phyloP scores from a whole-genome alignment of 495 filamentous ascomycete genomes.

The Lophiostoma macrostomum region DNA sequence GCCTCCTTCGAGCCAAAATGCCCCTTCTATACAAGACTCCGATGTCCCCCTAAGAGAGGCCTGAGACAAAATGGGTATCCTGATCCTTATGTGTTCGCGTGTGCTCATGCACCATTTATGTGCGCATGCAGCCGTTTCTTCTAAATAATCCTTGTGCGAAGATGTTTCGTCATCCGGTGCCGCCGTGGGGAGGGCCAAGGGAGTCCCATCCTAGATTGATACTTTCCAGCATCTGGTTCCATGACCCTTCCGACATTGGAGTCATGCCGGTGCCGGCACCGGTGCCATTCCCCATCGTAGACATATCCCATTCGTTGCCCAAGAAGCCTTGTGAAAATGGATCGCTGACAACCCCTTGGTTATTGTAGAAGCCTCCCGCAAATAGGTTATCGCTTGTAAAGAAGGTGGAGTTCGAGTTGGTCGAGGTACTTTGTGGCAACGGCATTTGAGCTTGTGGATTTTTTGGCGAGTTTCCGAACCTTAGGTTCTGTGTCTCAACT shows the following conservation, averaged over 20 bases:
- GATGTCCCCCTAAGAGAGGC: neutral
- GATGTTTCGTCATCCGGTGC: neutral
- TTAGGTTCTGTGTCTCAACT: slow-evolving; percentile 6
- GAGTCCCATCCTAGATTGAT: slow-evolving; percentile 30
- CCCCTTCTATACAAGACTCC: neutral
- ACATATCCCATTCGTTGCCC: slow-evolving; percentile 27
- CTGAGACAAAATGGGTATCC: slow-evolving; percentile 29
- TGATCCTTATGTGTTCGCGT: neutral
- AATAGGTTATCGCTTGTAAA: slow-evolving; percentile 20
- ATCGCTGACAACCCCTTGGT: neutral
- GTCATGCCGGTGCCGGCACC: slow-evolving; percentile 26
- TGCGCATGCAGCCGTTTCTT: neutral
- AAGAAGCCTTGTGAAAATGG: slow-evolving; percentile 19
- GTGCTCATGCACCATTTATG: too few species aligned
- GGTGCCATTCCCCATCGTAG: slow-evolving; percentile 2
- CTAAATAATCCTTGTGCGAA: neutral
- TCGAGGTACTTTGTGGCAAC: slow-evolving; percentile 2
- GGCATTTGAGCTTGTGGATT: slow-evolving; percentile 12
- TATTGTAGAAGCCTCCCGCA: neutral
- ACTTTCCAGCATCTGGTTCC: slow-evolving; percentile 31
- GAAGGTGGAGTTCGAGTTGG: slow-evolving; percentile 14
- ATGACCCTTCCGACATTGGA: slow-evolving; percentile 30
- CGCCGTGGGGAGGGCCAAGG: slow-evolving; percentile 16
- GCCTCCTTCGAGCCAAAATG: neutral
- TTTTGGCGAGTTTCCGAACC: slow-evolving; percentile 20